phyloP scores from a whole-genome alignment of 108 stramenopile genomes.

The Nitzschia sp. region DNA sequence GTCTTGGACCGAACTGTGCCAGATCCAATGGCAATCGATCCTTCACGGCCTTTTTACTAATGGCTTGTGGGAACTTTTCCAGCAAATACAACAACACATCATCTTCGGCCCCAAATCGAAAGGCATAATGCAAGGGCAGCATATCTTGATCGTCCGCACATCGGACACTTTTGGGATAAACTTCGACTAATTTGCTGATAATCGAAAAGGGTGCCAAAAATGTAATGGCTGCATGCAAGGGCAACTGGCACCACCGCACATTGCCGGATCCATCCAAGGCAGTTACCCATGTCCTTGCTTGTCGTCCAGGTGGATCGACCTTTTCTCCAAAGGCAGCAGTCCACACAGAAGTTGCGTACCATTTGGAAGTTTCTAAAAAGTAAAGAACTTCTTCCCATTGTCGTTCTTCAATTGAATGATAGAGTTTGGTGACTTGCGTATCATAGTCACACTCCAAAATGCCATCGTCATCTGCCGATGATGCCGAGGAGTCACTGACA shows the following conservation, averaged over 20 bases:
- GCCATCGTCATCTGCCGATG: neutral
- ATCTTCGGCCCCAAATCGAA: constrained; percentile 54
- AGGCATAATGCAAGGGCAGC: constrained; percentile 75
- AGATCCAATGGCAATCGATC: constrained; percentile 42
- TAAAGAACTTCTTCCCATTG: constrained; percentile 63
- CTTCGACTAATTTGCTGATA: constrained; percentile 46
- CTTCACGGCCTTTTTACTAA: constrained; percentile 50
- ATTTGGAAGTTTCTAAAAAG: constrained; percentile 42
- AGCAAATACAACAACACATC: constrained; percentile 41
- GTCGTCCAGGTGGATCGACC: constrained; percentile 19
- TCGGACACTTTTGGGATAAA: constrained; percentile 47
- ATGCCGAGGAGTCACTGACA: no score
- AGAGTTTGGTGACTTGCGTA: constrained; percentile 64
- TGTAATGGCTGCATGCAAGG: constrained; percentile 49
- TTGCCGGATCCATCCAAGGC: constrained; percentile 40
- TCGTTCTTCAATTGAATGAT: constrained; percentile 66
- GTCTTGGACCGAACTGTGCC: constrained; percentile 34
- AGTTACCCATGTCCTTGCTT: constrained; percentile 75
- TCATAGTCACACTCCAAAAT: constrained; percentile 58
- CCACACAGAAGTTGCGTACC: constrained; percentile 20
- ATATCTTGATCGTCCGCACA: constrained; percentile 73
- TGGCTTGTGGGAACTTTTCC: constrained; percentile 61
- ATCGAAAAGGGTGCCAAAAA: constrained; percentile 46
- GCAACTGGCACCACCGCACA: constrained; percentile 53
- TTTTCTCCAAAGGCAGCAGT: constrained; percentile 24